Evolutionary conservation across 345 rosid species (phyloP).

Genomic region (Melastoma malabathricum): DNA sequence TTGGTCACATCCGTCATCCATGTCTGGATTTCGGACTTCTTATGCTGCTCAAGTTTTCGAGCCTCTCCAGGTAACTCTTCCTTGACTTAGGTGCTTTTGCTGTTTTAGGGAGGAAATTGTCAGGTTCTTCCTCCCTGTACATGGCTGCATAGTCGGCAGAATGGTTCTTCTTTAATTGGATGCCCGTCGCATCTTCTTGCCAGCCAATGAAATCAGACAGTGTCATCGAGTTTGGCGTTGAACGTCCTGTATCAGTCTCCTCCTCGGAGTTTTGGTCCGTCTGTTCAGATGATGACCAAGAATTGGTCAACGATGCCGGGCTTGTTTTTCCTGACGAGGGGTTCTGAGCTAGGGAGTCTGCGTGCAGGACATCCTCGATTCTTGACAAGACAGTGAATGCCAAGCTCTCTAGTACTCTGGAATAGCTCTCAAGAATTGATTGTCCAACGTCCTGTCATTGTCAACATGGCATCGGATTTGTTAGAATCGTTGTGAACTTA

Average conservation of each 20-base stretch:
- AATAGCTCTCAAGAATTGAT: constrained; percentile 72
- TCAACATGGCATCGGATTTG: neutral
- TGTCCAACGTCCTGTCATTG: constrained; percentile 67
- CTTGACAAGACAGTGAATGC: constrained; percentile 64
- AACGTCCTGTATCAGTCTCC: constrained; percentile 15
- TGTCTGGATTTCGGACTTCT: constrained; percentile 69
- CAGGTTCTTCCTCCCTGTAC: constrained; percentile 11
- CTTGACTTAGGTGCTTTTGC: constrained; percentile 6
- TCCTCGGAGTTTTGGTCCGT: constrained; percentile 5
- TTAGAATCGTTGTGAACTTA: neutral
- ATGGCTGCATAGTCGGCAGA: too few species aligned
- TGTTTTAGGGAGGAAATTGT: constrained; percentile 18
- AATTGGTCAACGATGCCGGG: constrained; percentile 6
- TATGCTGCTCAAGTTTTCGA: constrained; percentile 39
- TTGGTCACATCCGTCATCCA: constrained; percentile 8
- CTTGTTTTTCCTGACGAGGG: constrained; percentile 25
- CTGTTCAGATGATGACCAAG: neutral
- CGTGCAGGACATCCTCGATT: constrained; percentile 69
- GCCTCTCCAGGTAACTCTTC: constrained; percentile 32
- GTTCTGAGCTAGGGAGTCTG: constrained; percentile 40
- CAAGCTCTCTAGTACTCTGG: constrained; percentile 78
- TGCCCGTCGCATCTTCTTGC: constrained; percentile 29
- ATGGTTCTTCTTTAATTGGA: constrained; percentile 17
- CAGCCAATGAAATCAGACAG: constrained; percentile 75
- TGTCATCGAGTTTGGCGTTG: constrained; percentile 24